phyloP scores from a whole-genome alignment of 1,284 basidiomycete genomes.

The Pholiota adiposa region DNA sequence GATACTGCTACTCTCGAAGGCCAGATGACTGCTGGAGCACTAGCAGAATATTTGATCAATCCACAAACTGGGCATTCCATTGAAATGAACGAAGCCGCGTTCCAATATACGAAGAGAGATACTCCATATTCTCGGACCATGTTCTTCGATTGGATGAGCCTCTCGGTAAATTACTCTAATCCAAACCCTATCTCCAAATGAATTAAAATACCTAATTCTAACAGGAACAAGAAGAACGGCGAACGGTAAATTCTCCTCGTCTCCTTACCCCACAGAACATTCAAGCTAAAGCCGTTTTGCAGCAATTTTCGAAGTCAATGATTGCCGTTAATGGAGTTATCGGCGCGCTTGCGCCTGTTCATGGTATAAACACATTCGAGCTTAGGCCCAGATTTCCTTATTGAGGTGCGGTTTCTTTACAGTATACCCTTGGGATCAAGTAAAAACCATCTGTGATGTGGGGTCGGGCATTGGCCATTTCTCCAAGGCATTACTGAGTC shows the following conservation, averaged over 20 bases:
- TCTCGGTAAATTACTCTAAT: not conserved
- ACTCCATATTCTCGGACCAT: not conserved
- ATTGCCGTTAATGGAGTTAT: conserved; percentile 13
- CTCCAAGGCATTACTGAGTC: conserved; percentile 8
- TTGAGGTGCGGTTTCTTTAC: not conserved
- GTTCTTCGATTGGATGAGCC: conserved; percentile 17
- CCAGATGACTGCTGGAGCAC: not conserved
- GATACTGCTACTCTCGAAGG: conserved; percentile 13
- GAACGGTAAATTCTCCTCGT: conserved; percentile 4
- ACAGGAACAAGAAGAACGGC: conserved; percentile 13
- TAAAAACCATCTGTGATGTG: conserved; percentile 14
- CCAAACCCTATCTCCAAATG: not conserved
- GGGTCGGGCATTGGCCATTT: conserved; percentile 16
- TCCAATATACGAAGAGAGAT: conserved; percentile 12
- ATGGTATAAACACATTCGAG: conserved; percentile 10
- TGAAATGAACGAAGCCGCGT: conserved; percentile 11
- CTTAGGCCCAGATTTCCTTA: too few species aligned
- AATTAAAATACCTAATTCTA: not conserved
- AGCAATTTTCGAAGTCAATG: conserved; percentile 17
- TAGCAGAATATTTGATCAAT: conserved; percentile 14
- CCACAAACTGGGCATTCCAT: conserved; percentile 13
- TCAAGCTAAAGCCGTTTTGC: not conserved
- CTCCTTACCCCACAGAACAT: not conserved
- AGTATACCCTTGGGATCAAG: conserved; percentile 12
- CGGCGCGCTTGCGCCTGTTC: conserved; percentile 12